phyloP scores from a whole-genome alignment of 805 yeast genomes.

The Ogataea minuta region DNA sequence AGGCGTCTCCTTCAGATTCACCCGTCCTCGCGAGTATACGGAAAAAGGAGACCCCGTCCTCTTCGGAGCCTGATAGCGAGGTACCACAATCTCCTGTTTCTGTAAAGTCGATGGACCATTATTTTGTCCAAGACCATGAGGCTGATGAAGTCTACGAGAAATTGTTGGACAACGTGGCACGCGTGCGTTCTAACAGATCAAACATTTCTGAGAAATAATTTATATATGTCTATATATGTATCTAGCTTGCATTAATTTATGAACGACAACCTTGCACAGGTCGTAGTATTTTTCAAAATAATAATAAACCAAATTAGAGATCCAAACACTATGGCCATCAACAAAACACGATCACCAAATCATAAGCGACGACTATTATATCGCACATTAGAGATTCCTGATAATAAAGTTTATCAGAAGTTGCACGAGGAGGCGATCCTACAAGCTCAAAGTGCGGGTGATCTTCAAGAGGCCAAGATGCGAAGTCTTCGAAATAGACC shows the following conservation, averaged over 20 bases:
- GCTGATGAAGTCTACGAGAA: conserved; percentile 78
- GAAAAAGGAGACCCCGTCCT: conserved; percentile 3
- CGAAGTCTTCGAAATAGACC: conserved; percentile 20
- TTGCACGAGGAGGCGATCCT: conserved; percentile 33
- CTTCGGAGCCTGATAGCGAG: conserved; percentile 4
- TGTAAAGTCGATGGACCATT: conserved; percentile 22
- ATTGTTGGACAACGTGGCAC: conserved; percentile 62
- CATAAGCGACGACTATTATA: conserved; percentile 21
- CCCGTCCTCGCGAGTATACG: conserved; percentile 3
- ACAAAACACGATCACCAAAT: neutral
- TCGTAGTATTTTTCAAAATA: neutral
- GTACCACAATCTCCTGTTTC: conserved; percentile 28
- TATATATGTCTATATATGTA: neutral
- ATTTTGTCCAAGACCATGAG: conserved; percentile 28
- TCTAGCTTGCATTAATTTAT: conserved; percentile 2
- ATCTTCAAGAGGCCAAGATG: neutral
- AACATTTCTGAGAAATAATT: conserved; percentile 16
- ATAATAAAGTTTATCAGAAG: conserved; percentile 37
- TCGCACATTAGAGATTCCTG: conserved; percentile 36
- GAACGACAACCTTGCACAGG: conserved; percentile 5
- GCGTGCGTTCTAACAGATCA: conserved; percentile 53
- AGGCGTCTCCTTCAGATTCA: neutral
- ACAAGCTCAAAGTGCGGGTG: conserved; percentile 16
- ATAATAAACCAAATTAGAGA: conserved; percentile 5
- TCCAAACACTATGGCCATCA: neutral